Base-by-base conservation (phyloP, 2,329 filamentous ascomycete genomes). In the Monascus ruber region DNA sequence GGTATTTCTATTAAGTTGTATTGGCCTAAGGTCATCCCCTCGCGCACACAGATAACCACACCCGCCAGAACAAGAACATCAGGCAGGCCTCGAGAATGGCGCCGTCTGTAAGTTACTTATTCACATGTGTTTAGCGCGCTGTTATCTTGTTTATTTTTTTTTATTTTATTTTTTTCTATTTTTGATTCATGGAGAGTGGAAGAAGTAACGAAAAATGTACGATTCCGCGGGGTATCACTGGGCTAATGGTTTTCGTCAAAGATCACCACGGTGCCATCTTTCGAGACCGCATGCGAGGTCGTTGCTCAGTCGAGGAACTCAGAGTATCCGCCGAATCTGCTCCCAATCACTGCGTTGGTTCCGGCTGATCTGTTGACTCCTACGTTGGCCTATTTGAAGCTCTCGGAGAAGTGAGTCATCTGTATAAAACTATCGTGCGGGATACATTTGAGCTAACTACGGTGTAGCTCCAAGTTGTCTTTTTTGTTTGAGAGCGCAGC, bases 401-500 rank as follows among this genome's bases (percentile, higher is more conserved):
- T 95, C 50, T 81, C 85, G 29, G 74, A 79, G 45, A 79, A 82
- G 72, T 83, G 65, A 67, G 72, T 36, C 36, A 34, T 33, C 31
- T 6, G 33, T n/a, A 26, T 35, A 49, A 55, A 50, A 58, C 24
- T 32, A 9, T 8, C 26, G 34, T 35, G 24, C 26, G 9, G 17
- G 25, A 8, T 17, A 25, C 24, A 40, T 8, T 35, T 35, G 31
- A 28, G 31, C 17, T 26, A 29, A 11, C 27, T 31, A 50, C 32
- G 11, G 8, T 31, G 25, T 33, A 66, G 63, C 49, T 84, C 83
- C 36, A 80, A 85, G 50, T 79, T 85, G 54, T 95, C 89, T 3
- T 96, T 95, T 60, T 77, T 98, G 35, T 94, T 94, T 63, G 91
- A 98, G 66, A 94, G 87, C 54, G 91, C 89, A 25, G 87, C 88